These are phyloP conservation scores for Aspergillus cejpii DNA, from an alignment of 2,329 filamentous ascomycete species.

Conservation along the genomic window DNA sequence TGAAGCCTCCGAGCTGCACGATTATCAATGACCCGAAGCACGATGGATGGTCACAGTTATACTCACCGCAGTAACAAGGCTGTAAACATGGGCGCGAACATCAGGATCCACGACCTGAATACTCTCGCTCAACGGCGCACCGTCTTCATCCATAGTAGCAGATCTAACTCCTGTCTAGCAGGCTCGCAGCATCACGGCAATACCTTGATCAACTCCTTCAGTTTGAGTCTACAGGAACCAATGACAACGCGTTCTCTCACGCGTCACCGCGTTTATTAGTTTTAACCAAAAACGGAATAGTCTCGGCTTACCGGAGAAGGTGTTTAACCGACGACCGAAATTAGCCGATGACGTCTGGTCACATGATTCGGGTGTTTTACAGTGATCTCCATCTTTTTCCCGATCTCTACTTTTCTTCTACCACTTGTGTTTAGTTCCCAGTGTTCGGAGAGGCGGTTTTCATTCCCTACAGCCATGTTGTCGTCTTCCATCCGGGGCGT, in stretches of 20 bases:
- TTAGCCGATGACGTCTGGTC: conserved; percentile 30
- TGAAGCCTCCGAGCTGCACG: conserved; percentile 71
- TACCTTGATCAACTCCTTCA: background rate
- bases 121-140: conserved; percentile 39
- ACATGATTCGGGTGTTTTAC: conserved; percentile 12
- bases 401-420: conserved; percentile 10
- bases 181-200: background rate
- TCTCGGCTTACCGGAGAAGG: conserved; percentile 12
- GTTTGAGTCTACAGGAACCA: conserved; percentile 8
- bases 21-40: conserved; percentile 13
- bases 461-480: conserved; percentile 26
- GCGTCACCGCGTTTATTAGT: conserved; percentile 24
- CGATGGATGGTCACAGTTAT: background rate
- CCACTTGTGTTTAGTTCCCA: conserved; percentile 7
- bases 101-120: conserved; percentile 71
- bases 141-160: conserved; percentile 39
- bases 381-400: background rate
- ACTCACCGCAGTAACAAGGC: conserved; percentile 83
- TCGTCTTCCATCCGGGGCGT: conserved; percentile 31
- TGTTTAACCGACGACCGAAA: conserved; percentile 20
- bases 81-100: conserved; percentile 87
- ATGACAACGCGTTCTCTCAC: conserved; percentile 22
- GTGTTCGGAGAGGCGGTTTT: background rate
- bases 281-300: background rate
- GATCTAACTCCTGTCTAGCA: conserved; percentile 6